A percentile compares a stretch with the other conserved stretches of the same genome.
phyloP scores from a whole-genome alignment of 768 basidiomycete genomes.

The Gloeophyllum trabeum region DNA sequence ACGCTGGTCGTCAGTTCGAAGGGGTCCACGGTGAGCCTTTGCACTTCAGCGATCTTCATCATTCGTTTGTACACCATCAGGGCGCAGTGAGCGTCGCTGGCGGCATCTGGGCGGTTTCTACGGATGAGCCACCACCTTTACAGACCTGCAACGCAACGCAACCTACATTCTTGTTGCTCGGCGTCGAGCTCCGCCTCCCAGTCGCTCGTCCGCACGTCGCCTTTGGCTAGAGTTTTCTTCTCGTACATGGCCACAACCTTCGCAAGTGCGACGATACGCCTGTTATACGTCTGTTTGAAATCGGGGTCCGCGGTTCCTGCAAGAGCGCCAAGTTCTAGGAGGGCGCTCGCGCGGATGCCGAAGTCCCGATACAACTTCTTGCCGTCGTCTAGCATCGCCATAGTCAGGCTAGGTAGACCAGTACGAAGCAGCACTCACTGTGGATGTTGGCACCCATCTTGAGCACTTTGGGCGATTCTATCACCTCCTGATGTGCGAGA shows the following conservation, averaged over 20 bases:
- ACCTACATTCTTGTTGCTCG: conserved; percentile 28
- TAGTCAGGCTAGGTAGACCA: neutral
- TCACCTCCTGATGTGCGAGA: conserved; percentile 27
- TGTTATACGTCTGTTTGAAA: conserved; percentile 21
- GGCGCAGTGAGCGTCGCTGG: conserved; percentile 38
- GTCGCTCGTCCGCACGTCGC: conserved; percentile 31
- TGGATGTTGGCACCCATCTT: conserved; percentile 40
- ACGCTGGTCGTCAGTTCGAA: neutral
- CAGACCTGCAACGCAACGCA: neutral
- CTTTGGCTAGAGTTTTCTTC: conserved; percentile 27
- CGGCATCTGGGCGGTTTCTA: conserved; percentile 25
- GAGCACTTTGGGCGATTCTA: conserved; percentile 25
- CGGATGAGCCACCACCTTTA: neutral
- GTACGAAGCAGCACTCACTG: conserved; percentile 19
- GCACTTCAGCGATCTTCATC: conserved; percentile 17
- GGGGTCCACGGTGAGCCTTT: conserved; percentile 10
- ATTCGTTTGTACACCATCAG: conserved; percentile 30
- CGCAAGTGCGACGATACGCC: conserved; percentile 30
- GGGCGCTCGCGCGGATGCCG: conserved; percentile 26
- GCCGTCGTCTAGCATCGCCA: conserved; percentile 27
- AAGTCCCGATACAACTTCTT: conserved; percentile 36
- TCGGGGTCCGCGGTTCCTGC: conserved; percentile 26
- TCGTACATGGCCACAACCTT: conserved; percentile 32
- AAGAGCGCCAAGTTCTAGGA: conserved; percentile 35
- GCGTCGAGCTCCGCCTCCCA: conserved; percentile 29